Evolutionary conservation across 306 rosid genomes (phyloP).

Genomic region (Vicia faba): DNA sequence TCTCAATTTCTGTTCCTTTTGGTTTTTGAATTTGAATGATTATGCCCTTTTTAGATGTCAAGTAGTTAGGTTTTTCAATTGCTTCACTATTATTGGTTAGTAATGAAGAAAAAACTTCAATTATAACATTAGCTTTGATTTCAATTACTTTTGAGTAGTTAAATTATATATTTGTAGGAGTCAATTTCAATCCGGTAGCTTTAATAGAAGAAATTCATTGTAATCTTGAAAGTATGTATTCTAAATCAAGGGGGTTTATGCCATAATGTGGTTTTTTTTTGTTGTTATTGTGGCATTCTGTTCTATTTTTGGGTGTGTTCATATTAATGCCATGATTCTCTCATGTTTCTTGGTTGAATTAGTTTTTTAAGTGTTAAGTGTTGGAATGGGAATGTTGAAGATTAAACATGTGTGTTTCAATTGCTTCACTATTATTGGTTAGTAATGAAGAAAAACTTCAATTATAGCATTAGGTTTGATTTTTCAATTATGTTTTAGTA

Average conservation of each 20-base stretch:
- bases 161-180: background rate
- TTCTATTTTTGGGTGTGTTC: background rate
- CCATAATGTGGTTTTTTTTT: too few relatives aligned
- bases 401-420: background rate
- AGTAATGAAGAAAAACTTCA: too few relatives aligned
- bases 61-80: constrained; percentile 11
- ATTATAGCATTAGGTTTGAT: too few relatives aligned
- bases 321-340: background rate
- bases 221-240: too few relatives aligned
- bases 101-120: background rate
- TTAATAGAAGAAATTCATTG: too few relatives aligned
- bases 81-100: background rate
- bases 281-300: too few relatives aligned
- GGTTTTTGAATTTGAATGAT: constrained; percentile 31
- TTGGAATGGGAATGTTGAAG: constrained; percentile 20
- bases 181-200: too few relatives aligned
- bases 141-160: constrained; percentile 11
- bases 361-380: background rate
- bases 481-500: too few relatives aligned
- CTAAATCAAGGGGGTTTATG: too few relatives aligned
- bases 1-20: background rate
- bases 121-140: background rate
- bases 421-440: too few relatives aligned
- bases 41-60: background rate
- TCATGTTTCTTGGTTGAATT: constrained; percentile 12